phyloP scores from a whole-genome alignment of 2,329 filamentous ascomycete genomes.

The Phialophora verrucosa region DNA sequence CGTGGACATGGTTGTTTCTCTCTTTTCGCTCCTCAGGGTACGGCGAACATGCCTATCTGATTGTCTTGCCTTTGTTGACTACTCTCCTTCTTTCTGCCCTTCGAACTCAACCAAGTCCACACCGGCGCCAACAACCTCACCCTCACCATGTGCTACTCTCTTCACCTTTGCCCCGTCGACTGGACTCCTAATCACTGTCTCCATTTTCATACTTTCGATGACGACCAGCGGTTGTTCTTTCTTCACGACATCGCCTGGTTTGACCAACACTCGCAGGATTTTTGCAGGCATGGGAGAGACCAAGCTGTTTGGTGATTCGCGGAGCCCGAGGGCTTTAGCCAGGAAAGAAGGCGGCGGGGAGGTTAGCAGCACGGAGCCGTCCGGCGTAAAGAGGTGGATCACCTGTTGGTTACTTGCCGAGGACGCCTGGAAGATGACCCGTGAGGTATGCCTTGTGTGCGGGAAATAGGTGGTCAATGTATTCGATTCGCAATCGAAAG shows the following conservation, averaged over 20 bases:
- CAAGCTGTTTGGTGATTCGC: slow-evolving; percentile 80
- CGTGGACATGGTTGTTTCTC: not conserved
- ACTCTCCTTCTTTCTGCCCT: slow-evolving; percentile 45
- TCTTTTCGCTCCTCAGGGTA: not conserved
- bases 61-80: not conserved
- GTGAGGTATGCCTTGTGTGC: slow-evolving; percentile 77
- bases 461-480: slow-evolving; percentile 78
- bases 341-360: slow-evolving; percentile 74
- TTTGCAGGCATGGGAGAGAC: slow-evolving; percentile 97
- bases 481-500: slow-evolving; percentile 53
- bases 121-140: slow-evolving; percentile 80
- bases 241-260: slow-evolving; percentile 78
- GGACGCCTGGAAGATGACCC: slow-evolving; percentile 62
- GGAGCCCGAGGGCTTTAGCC: slow-evolving; percentile 82
- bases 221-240: slow-evolving; percentile 89
- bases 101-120: slow-evolving; percentile 77
- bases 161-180: slow-evolving; percentile 70
- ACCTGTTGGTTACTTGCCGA: slow-evolving; percentile 39
- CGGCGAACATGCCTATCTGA: not conserved
- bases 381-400: slow-evolving; percentile 77
- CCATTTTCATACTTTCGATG: slow-evolving; percentile 92
- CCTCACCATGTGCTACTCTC: slow-evolving; percentile 74
- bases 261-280: slow-evolving; percentile 85
- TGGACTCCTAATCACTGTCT: slow-evolving; percentile 79
- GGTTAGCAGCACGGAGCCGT: slow-evolving; percentile 62